Evolutionary conservation across 2,329 filamentous ascomycete species (phyloP).

Genomic region (Monosporascus sp.): DNA sequence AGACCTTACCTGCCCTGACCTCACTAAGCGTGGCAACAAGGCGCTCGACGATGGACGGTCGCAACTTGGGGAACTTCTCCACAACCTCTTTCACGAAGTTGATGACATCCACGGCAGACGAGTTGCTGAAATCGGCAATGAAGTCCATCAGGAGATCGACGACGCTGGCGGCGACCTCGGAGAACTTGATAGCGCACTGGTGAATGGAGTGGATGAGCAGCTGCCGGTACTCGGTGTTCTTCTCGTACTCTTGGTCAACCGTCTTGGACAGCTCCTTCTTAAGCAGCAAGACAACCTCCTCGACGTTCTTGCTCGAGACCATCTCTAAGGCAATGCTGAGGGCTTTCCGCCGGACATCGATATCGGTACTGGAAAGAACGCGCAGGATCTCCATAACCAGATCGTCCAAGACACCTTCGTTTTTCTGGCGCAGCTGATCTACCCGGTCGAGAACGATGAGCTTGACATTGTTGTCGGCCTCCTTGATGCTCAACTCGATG

Average conservation of each 20-base stretch:
- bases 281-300: conserved; percentile 89
- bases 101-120: conserved; percentile 94
- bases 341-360: conserved; percentile 91
- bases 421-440: conserved; percentile 77
- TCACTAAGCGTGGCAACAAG: conserved; percentile 87
- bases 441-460: conserved; percentile 95
- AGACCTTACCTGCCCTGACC: conserved; percentile 94
- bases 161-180: conserved; percentile 92
- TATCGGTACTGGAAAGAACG: conserved; percentile 89
- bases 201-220: conserved; percentile 96
- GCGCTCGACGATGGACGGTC: conserved; percentile 79
- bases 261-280: conserved; percentile 99
- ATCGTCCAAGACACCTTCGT: conserved; percentile 88
- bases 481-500: conserved; percentile 94
- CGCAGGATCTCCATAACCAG: conserved; percentile 95
- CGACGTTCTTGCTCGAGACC: conserved; percentile 98
- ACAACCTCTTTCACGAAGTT: conserved; percentile 99
- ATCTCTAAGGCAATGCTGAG: conserved; percentile 88
- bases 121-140: conserved; percentile 96
- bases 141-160: conserved; percentile 98
- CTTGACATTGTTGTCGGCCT: conserved; percentile 98
- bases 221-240: conserved; percentile 92
- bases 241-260: conserved; percentile 97
- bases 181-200: conserved; percentile 98
- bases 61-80: conserved; percentile 90